phyloP scores from a whole-genome alignment of 768 basidiomycete genomes.

The Amanita brunnescens region DNA sequence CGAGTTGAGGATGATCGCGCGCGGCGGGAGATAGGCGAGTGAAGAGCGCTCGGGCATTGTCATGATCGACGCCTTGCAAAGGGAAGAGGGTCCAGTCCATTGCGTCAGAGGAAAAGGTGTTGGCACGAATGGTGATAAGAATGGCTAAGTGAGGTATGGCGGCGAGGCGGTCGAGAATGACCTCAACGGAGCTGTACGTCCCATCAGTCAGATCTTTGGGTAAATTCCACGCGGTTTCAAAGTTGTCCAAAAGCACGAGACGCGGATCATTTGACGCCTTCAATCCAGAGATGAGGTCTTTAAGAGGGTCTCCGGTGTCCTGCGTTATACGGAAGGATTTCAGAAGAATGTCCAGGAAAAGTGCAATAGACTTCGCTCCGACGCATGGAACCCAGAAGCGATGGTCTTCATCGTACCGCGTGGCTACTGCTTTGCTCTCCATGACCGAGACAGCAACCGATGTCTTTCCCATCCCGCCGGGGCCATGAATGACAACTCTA shows the following conservation, averaged over 20 bases:
- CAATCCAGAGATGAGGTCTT: constrained; percentile 17
- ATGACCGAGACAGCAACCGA: constrained; percentile 27
- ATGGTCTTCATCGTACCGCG: constrained; percentile 13
- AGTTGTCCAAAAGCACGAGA: too few species aligned
- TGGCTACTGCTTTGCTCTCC: constrained; percentile 10
- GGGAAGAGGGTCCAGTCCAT: too few species aligned
- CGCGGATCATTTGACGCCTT: constrained; percentile 16
- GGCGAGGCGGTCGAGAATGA: too few species aligned
- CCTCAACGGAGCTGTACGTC: constrained; percentile 10
- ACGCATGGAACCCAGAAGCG: too few species aligned
- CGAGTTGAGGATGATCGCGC: constrained; percentile 14
- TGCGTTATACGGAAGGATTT: too few species aligned
- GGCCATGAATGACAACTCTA: constrained; percentile 17
- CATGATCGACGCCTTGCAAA: constrained; percentile 12
- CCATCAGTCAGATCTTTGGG: constrained; percentile 10
- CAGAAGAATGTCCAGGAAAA: too few species aligned
- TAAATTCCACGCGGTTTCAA: too few species aligned
- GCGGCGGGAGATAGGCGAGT: constrained; percentile 13
- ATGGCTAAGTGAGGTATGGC: too few species aligned
- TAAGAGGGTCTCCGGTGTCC: too few species aligned
- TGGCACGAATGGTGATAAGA: too few species aligned
- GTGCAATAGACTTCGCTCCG: too few species aligned
- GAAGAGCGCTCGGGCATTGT: constrained; percentile 16
- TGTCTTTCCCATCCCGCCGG: too few species aligned
- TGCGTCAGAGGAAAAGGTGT: constrained; percentile 18